These are phyloP conservation scores for Pseudotulostoma volvatum DNA, from an alignment of 495 filamentous ascomycete genomes.

Conservation along the genomic window DNA sequence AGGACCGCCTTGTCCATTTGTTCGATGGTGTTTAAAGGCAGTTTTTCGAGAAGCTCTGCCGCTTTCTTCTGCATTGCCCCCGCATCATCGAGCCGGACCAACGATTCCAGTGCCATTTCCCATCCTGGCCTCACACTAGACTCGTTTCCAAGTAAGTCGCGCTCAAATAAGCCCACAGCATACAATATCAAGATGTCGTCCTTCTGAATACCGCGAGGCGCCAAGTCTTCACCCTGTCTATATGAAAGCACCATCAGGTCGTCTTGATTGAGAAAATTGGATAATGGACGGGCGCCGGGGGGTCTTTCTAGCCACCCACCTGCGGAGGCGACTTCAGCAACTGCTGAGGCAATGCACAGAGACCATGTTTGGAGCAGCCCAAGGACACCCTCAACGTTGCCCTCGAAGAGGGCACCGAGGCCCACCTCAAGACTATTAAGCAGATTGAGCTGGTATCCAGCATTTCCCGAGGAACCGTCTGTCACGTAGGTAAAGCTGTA, in stretches of 20 bases:
- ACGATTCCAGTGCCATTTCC: slow-evolving; percentile 66
- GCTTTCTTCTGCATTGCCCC: slow-evolving; percentile 50
- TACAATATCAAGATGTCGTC: slow-evolving; percentile 63
- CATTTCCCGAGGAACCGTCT: slow-evolving; percentile 25
- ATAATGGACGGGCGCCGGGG: slow-evolving; percentile 12
- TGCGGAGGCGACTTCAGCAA: slow-evolving; percentile 61
- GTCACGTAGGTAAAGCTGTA: slow-evolving; percentile 34
- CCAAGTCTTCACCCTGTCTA: slow-evolving; percentile 16
- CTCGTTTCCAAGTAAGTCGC: slow-evolving; percentile 24
- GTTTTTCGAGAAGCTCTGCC: slow-evolving; percentile 40
- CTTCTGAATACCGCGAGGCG: slow-evolving; percentile 23
- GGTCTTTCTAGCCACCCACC: slow-evolving; percentile 51
- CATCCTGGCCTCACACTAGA: slow-evolving; percentile 48
- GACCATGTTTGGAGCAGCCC: slow-evolving; percentile 65
- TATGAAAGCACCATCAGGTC: slow-evolving; percentile 49
- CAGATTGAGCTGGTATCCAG: slow-evolving; percentile 50
- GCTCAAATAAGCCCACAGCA: slow-evolving; percentile 36
- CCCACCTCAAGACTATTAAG: slow-evolving; percentile 58
- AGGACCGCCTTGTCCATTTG: slow-evolving; percentile 62
- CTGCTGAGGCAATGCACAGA: slow-evolving; percentile 51
- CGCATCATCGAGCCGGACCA: slow-evolving; percentile 55
- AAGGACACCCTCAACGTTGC: slow-evolving; percentile 54
- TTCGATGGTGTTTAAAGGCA: slow-evolving; percentile 45
- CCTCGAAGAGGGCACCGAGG: slow-evolving; percentile 62
- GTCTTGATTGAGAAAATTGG: slow-evolving; percentile 34